Conservation (phyloP, 805 yeast species). For the Yamadazyma philogaea region DNA sequence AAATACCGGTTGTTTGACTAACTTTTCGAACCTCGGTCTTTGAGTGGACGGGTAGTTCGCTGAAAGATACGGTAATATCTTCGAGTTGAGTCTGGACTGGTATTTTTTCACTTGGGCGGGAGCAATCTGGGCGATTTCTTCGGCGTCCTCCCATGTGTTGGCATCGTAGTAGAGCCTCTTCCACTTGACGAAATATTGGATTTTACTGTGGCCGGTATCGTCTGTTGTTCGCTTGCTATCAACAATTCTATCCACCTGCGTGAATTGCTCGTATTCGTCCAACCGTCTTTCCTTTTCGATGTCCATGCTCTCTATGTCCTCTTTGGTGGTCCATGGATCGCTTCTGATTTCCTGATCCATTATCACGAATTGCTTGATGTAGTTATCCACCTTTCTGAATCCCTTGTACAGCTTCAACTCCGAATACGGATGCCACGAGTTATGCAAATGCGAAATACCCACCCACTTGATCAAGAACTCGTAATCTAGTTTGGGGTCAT, state of each 20-base stretch:
- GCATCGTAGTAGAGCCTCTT: conserved; percentile 89
- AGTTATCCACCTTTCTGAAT: conserved; percentile 82
- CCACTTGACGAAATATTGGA: conserved; percentile 92
- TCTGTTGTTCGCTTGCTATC: conserved; percentile 71
- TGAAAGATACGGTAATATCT: conserved; percentile 77
- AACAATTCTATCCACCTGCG: conserved; percentile 84
- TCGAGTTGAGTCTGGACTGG: conserved; percentile 77
- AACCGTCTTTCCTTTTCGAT: conserved; percentile 80
- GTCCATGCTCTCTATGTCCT: conserved; percentile 91
- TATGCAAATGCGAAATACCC: conserved; percentile 84
- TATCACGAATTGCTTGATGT: conserved; percentile 72
- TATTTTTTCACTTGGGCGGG: conserved; percentile 81
- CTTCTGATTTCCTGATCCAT: conserved; percentile 71
- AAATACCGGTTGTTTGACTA: conserved; percentile 81
- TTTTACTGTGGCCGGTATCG: conserved; percentile 61
- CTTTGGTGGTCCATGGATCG: conserved; percentile 82
- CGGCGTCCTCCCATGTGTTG: conserved; percentile 95
- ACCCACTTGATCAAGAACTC: conserved; percentile 78
- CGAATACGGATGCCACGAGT: conserved; percentile 83
- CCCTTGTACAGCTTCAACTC: conserved; percentile 60
- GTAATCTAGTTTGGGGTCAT: conserved; percentile 57
- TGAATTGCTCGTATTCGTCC: conserved; percentile 81
- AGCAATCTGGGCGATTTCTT: conserved; percentile 76
- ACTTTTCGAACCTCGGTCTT: conserved; percentile 88
- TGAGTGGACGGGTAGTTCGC: conserved; percentile 65